Base-by-base conservation (phyloP, 2,329 filamentous ascomycete genomes). In the Ophiocordyceps camponoti-saundersi region DNA sequence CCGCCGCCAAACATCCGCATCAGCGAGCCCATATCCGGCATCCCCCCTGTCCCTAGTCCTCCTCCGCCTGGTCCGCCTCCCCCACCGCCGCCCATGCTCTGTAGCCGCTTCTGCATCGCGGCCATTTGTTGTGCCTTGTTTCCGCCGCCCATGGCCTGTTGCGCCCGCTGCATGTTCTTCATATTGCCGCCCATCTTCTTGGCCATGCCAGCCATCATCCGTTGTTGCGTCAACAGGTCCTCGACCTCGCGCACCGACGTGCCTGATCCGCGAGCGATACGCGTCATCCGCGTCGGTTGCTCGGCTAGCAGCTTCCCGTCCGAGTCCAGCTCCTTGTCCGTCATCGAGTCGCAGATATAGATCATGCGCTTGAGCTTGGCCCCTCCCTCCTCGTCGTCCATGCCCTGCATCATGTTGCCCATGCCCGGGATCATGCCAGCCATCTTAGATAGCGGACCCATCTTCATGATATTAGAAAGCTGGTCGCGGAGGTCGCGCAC, bases 281-380 rank as follows among this genome's bases (percentile, higher is more conserved):
- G 77, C 16, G 89, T 95, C 80, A 96, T 94, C 41, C 92, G 79
- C 15, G 84, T 85, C 1, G 92, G 92, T 60, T 96, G 85, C 21
- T 95, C 86, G 48, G 93, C 77, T 54, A 98, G 90, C 52, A 94
- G 78, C 65, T 94, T 95, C 61, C 92, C 92, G 57, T 98, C 90
- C 42, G 84, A 85, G 63, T 98, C 90, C 20, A 98, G 79, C 61
- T 98, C 92, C 60, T 93, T 93, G 21, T 85, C 79, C 0, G 90
- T 96, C 92, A 98, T 98, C 52, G 83, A 90, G 67, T 98, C 92
- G 68, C 89, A 95, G 50, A 98, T 95, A 68, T 94, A 96, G 55
- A 98, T 87, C 92, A 98, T 98, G 51, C 92, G 82, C 66, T 94
- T 93, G 23, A 98, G 75, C 66, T 96, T 95, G 56, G 82, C 70